Base-by-base conservation (phyloP, 2,329 filamentous ascomycete species). In the Chrysosporium queenslandicum region DNA sequence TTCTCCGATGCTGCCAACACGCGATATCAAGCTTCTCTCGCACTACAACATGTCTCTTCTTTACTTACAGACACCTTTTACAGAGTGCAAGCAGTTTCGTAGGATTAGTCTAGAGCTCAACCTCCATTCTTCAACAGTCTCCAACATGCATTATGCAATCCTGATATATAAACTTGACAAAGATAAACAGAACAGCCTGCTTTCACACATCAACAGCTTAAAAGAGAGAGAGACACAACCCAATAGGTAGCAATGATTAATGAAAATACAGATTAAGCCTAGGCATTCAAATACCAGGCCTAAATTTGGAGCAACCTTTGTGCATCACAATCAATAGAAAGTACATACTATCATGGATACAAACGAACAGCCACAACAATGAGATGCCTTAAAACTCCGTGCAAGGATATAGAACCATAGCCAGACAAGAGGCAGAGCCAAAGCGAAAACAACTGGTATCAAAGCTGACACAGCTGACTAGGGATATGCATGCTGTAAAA, bases 381-480 rank as follows among this genome's bases (percentile, higher is more conserved):
- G 29, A 30, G 12, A 21, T 27, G 30, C 50, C 41, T 40, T 16
- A 29, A 14, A 46, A 52, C 50, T 52, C 50, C 50, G n/a, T 52
- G 43, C 50, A 32, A 32, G 36, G 42, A 52, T 46, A 52, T 46
- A 46, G 21, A 25, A 39, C 7, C 7, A 43, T 43, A n/a, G 27
- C 4, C 27, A 29, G 27, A 29, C 9, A 27, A 14, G 2, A 43
- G 12, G n/a, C 18, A 18, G 8, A 52, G 39, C 23, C 37, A 32
- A 51, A 36, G 14, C n/a, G n/a, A 30, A 18, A 49, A 39, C 40
- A 52, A 45, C 41, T 52, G 49, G 40, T 52, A 52, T 52, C 49
- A 27, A 27, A 12, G 9, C 8, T 40, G 37, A 25, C 16, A 23
- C 36, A 23, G 47, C 39, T 42, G 46, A 49, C 14, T 30, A 36